Conservation (phyloP, 768 basidiomycete genomes). For the Suillus subalutaceus region DNA sequence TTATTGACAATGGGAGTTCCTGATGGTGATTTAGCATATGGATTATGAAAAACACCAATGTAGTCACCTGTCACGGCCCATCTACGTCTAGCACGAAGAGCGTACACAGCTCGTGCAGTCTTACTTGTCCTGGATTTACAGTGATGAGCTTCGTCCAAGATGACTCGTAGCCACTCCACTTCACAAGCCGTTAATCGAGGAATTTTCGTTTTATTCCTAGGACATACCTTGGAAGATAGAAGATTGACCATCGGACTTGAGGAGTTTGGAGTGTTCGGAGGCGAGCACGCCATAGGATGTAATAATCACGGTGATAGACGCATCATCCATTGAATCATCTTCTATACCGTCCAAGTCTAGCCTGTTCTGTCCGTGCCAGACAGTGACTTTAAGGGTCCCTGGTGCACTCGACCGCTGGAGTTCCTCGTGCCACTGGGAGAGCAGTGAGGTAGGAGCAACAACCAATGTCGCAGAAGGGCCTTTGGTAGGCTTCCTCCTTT, state of each 20-base stretch:
- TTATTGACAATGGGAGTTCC: slow-evolving; percentile 96
- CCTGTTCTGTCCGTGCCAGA: slow-evolving; percentile 92
- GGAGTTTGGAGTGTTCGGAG: slow-evolving; percentile 81
- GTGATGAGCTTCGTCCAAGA: slow-evolving; percentile 94
- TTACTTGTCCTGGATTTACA: slow-evolving; percentile 90
- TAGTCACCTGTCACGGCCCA: slow-evolving; percentile 86
- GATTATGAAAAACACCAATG: neutral
- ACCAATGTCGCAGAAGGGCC: slow-evolving; percentile 75
- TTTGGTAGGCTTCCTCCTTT: slow-evolving; percentile 26
- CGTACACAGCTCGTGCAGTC: slow-evolving; percentile 88
- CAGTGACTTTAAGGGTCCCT: slow-evolving; percentile 61
- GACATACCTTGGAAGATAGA: slow-evolving; percentile 72
- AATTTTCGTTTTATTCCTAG: neutral
- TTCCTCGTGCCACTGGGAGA: slow-evolving; percentile 94
- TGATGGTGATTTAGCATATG: slow-evolving; percentile 20
- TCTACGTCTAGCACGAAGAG: slow-evolving; percentile 72
- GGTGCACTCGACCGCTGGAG: slow-evolving; percentile 80
- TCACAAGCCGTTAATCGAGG: slow-evolving; percentile 14
- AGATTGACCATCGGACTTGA: slow-evolving; percentile 53
- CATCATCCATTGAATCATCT: slow-evolving; percentile 51
- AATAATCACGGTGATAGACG: slow-evolving; percentile 75
- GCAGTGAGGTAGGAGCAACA: slow-evolving; percentile 88
- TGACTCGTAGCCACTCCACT: slow-evolving; percentile 83
- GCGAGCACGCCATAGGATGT: slow-evolving; percentile 91
- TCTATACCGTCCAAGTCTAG: slow-evolving; percentile 68